Evolutionary conservation across 768 basidiomycete species (phyloP), one percentile per base, ranked within the genome.

Genomic region (Termitomyces sp.): DNA sequence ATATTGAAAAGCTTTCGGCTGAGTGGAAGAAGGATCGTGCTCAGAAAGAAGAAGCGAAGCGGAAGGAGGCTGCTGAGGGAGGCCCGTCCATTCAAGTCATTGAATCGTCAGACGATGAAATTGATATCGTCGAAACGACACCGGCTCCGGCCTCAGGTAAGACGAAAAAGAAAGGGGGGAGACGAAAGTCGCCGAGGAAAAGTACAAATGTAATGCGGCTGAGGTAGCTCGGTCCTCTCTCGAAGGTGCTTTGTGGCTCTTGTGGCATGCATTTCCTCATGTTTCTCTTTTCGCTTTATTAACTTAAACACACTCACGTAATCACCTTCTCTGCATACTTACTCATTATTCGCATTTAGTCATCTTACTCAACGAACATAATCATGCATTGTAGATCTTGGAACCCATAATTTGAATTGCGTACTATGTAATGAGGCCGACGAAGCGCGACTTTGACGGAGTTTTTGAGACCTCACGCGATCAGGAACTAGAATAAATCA

Each of bases 1-100:
- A 72, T 8, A 82, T 87, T 28, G 51, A 61, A 8, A 51, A 62
- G 3, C 71, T 88, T 26, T 85, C 87, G n/a, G 61, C 65, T 22
- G 72, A 76, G 17, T 87, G 84, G 80, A 78, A 75, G 64, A 69
- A 70, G 47, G 69, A 71, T 37, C 77, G 77, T 40, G 74, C 66
- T 14, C 66, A 66, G 26, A 74, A 71, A 58, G 70, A 71, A 55
- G 67, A 71, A 54, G 69, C 66, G 24, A 69, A 73, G 64, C 71
- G 74, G 63, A 70, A 65, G 54, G 69, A 70, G 54, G 68, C 64
- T 38, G 61, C 53, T 12, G 70, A 71, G 43, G 64, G 58, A 32
- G 62, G 28, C 14, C 56, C 26, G 10, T n/a, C 53, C 6, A 38
- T 62, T 3, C 66, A 67, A 24, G 60, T 65, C 42, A 60, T 64